These are phyloP conservation scores for Simmondsia chinensis DNA, from an alignment of 148 eudicot genomes.

Conservation along the genomic window DNA sequence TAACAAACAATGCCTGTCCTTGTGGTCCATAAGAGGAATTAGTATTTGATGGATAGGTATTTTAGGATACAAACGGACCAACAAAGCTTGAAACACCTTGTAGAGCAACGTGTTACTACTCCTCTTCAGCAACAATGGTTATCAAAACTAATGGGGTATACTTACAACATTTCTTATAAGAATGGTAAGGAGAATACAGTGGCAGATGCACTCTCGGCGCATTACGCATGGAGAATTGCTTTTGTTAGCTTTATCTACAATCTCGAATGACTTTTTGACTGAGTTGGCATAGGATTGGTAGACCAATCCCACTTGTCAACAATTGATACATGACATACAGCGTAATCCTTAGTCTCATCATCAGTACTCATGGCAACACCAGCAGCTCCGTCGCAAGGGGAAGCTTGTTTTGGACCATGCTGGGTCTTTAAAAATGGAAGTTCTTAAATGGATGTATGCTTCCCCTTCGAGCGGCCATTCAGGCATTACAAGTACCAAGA, in stretches of 20 bases:
- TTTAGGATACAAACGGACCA: slow-evolving; percentile 8
- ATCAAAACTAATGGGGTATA: slow-evolving; percentile 2
- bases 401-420: not conserved
- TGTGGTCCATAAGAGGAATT: not conserved
- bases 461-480: not conserved
- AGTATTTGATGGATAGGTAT: not conserved
- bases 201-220: slow-evolving; percentile 16
- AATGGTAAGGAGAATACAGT: slow-evolving; percentile 9
- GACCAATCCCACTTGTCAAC: not conserved
- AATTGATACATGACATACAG: not conserved
- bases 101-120: not conserved
- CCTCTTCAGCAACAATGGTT: slow-evolving; percentile 10
- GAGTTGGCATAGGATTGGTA: too few relatives aligned
- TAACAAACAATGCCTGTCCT: too few relatives aligned
- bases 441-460: not conserved
- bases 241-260: not conserved
- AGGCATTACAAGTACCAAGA: too few relatives aligned
- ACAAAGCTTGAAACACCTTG: slow-evolving; percentile 1
- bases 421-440: not conserved
- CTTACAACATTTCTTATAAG: slow-evolving; percentile 5
- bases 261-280: not conserved
- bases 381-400: not conserved
- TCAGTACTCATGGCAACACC: not conserved
- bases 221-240: not conserved
- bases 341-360: not conserved